Evolutionary conservation across 2,329 filamentous ascomycete species (phyloP).

Genomic region (Aspergillus unguis): DNA sequence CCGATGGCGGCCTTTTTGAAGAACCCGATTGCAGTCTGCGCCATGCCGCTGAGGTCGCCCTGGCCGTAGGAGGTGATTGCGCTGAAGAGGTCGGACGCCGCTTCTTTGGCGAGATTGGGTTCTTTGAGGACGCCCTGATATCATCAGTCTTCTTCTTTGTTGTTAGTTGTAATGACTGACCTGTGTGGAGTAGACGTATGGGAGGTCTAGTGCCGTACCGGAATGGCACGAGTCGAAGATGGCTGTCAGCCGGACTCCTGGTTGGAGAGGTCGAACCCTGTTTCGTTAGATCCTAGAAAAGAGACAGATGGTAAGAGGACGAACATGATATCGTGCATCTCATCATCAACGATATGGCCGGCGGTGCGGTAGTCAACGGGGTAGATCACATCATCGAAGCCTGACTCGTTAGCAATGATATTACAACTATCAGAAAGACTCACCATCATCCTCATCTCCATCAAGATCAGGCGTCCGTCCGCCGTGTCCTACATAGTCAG

Average conservation of each 20-base stretch:
- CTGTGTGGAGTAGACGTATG: slow-evolving; percentile 66
- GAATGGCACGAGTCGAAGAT: slow-evolving; percentile 69
- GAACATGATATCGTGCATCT: slow-evolving; percentile 68
- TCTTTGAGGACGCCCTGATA: slow-evolving; percentile 60
- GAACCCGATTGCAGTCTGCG: slow-evolving; percentile 73
- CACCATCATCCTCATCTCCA: slow-evolving; percentile 70
- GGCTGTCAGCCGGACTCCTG: slow-evolving; percentile 75
- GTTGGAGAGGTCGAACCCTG: slow-evolving; percentile 68
- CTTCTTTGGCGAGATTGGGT: slow-evolving; percentile 65
- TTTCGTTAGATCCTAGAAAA: background rate
- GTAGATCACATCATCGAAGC: slow-evolving; percentile 75
- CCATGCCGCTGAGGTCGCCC: slow-evolving; percentile 78
- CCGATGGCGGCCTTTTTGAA: slow-evolving; percentile 84
- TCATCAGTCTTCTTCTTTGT: background rate
- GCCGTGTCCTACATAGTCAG: slow-evolving; percentile 57
- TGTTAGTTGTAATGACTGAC: slow-evolving; percentile 7
- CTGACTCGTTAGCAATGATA: slow-evolving; percentile 9
- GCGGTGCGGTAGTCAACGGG: slow-evolving; percentile 67
- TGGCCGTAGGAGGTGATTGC: slow-evolving; percentile 72
- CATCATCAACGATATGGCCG: slow-evolving; percentile 73
- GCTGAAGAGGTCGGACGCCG: slow-evolving; percentile 60
- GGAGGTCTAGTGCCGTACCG: slow-evolving; percentile 63
- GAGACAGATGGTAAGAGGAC: background rate
- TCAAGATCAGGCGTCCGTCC: slow-evolving; percentile 71
- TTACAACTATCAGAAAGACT: background rate